phyloP scores from a whole-genome alignment of 371 early-diverging fungal genomes.

The Mucor velutinosus region DNA sequence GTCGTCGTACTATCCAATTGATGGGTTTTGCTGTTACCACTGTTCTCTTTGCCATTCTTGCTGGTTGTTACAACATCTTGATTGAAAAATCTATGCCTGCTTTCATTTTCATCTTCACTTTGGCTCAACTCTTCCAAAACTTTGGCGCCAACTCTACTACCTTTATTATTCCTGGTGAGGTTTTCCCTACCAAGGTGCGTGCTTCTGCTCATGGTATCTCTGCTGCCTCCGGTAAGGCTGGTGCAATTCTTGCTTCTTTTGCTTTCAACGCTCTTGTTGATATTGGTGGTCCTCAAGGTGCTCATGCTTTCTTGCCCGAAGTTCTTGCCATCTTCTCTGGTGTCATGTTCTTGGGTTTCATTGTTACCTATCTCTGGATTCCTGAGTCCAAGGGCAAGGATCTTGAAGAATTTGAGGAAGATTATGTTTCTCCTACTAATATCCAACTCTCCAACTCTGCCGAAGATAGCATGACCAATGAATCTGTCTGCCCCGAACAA shows the following conservation, averaged over 20 bases:
- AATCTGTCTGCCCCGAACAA: slow-evolving; percentile 2
- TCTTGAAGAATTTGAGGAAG: slow-evolving; percentile 61
- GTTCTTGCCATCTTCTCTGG: slow-evolving; percentile 70
- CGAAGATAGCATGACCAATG: slow-evolving; percentile 3
- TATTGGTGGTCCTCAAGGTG: slow-evolving; percentile 49
- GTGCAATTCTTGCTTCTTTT: slow-evolving; percentile 67
- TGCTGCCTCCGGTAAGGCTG: too few relatives aligned
- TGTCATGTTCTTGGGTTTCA: slow-evolving; percentile 68
- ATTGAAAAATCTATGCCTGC: slow-evolving; percentile 58
- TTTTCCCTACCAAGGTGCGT: slow-evolving; percentile 88
- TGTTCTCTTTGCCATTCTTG: slow-evolving; percentile 76
- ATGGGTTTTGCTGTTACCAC: slow-evolving; percentile 77
- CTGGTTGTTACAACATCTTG: slow-evolving; percentile 64
- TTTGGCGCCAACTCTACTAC: slow-evolving; percentile 93
- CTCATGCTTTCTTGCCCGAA: slow-evolving; percentile 68
- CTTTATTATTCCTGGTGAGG: slow-evolving; percentile 89
- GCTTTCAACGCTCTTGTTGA: slow-evolving; percentile 65
- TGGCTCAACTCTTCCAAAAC: slow-evolving; percentile 83
- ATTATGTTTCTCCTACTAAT: slow-evolving; percentile 12
- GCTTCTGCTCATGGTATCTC: slow-evolving; percentile 88
- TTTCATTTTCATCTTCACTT: slow-evolving; percentile 75
- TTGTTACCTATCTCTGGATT: slow-evolving; percentile 52
- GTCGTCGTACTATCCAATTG: slow-evolving; percentile 82
- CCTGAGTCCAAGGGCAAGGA: slow-evolving; percentile 61
- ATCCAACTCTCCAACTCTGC: not conserved